Evolutionary conservation across 1,139 yeast species (phyloP), one percentile per base, ranked within the genome.

Genomic region (Blastobotrys illinoisensis): DNA sequence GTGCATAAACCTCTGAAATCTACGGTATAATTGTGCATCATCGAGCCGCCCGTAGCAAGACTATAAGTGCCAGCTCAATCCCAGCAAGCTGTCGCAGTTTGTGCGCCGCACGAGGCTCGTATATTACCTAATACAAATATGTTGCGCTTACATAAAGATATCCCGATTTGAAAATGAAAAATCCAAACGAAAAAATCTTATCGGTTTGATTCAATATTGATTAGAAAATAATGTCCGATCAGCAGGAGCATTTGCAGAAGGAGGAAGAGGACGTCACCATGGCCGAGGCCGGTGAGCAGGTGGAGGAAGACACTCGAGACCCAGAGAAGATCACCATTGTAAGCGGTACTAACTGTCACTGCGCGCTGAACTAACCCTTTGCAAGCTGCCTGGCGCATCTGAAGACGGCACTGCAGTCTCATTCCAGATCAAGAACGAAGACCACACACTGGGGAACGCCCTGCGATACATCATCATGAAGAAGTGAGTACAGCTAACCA

Each of bases 381-480:
- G 14, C 48, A 69, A n/a, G 70, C 79, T 93, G 48, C 96, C 98
- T 13, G 97, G 97, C 21, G 83, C 95, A n/a, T 80, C 96, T 1
- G 95, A 88, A 61, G 98, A 93, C 68, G 97, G 97, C 47, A 82
- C 95, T 43, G 93, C 96, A 28, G 97, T 96, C 0, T 88, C 97
- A 2, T 95, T 93, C 74, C 97, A 93, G 73, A 85, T 93, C 59
- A 70, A 81, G 36, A 95, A 90, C 62, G 99, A 93, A 71, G 98
- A 93, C 71, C 99, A 93, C 70, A 93, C 99, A 1, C 74, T 93
- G 55, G 99, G 98, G 23, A 93, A 93, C 69, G 88, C 98, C 4
- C 79, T 93, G 57, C 83, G 97, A 69, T 91, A 90, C 71, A 83
- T 93, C 67, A 89, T 93, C 64, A 90, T 93, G 97, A 91, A 91